A percentile compares a stretch with the other conserved stretches of the same genome.
Conservation (phyloP, 1,139 yeast genomes). For the Hansenula lynferdii region DNA sequence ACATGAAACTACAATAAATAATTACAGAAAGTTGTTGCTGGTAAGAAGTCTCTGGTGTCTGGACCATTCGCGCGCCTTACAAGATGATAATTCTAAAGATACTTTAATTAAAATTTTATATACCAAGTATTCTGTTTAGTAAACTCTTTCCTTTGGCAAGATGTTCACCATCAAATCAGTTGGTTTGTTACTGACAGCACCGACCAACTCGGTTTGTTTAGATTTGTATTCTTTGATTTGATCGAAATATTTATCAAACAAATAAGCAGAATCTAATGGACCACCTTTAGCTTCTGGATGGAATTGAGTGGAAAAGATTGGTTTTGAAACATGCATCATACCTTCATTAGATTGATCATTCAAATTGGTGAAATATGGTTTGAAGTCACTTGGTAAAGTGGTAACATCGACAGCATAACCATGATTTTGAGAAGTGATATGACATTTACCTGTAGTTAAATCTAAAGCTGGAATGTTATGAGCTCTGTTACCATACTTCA, state of each 20-base stretch:
- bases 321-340: conserved; percentile 81
- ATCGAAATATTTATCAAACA: conserved; percentile 85
- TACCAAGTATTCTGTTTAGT: conserved; percentile 11
- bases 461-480: conserved; percentile 97
- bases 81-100: too few relatives aligned
- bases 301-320: conserved; percentile 94
- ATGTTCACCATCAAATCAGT: conserved; percentile 67
- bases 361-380: conserved; percentile 83
- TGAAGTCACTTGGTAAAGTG: conserved; percentile 74
- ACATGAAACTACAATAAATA: too few relatives aligned
- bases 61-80: too few relatives aligned
- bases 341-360: conserved; percentile 97
- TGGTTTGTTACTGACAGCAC: conserved; percentile 44
- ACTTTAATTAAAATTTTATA: too few relatives aligned
- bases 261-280: conserved; percentile 84
- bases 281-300: conserved; percentile 99
- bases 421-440: conserved; percentile 96
- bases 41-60: too few relatives aligned
- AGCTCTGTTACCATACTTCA: conserved; percentile 97
- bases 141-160: conserved; percentile 81
- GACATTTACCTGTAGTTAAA: conserved; percentile 84
- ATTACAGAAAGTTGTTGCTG: too few relatives aligned
- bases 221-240: conserved; percentile 58
- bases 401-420: conserved; percentile 92
- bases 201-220: conserved; percentile 36